These are phyloP conservation scores for Hibiscus trionum DNA, from an alignment of 345 rosid genomes.

Conservation along the genomic window DNA sequence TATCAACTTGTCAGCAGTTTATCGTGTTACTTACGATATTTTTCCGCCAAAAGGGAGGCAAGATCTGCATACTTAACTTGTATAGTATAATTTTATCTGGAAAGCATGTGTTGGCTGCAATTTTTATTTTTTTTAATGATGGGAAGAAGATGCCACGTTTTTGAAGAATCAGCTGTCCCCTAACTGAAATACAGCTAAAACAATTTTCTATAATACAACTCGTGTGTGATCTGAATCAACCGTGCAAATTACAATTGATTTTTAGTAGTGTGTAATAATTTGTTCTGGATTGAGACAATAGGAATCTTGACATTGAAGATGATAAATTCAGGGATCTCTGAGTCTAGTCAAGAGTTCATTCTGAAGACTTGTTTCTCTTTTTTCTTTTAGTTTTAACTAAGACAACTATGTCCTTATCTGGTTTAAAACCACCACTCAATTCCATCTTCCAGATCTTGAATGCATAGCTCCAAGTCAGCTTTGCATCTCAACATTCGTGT, in stretches of 20 bases:
- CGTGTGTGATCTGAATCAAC: not conserved
- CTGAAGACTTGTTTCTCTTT: not conserved
- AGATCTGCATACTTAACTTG: not conserved
- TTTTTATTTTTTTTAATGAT: not conserved
- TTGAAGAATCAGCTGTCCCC: not conserved
- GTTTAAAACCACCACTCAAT: too few relatives aligned
- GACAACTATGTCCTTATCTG: not conserved
- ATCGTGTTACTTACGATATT: not conserved
- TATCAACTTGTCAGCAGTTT: not conserved
- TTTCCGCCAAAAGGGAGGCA: not conserved
- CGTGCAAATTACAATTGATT: too few relatives aligned
- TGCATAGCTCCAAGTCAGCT: too few relatives aligned
- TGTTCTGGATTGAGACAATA: conserved; percentile 1
- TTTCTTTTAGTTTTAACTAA: not conserved
- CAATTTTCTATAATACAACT: not conserved
- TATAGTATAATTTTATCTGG: not conserved
- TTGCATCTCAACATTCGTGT: too few relatives aligned
- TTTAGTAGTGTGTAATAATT: not conserved
- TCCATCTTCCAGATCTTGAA: too few relatives aligned
- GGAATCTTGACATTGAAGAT: conserved; percentile 15
- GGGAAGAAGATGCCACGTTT: not conserved
- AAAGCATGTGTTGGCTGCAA: not conserved
- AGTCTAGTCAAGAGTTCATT: not conserved
- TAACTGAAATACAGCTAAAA: not conserved
- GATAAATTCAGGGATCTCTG: not conserved